A percentile compares a stretch with the other conserved stretches of the same genome.
phyloP scores from a whole-genome alignment of 441 rosid genomes.

The Rhodomyrtus psidioides region DNA sequence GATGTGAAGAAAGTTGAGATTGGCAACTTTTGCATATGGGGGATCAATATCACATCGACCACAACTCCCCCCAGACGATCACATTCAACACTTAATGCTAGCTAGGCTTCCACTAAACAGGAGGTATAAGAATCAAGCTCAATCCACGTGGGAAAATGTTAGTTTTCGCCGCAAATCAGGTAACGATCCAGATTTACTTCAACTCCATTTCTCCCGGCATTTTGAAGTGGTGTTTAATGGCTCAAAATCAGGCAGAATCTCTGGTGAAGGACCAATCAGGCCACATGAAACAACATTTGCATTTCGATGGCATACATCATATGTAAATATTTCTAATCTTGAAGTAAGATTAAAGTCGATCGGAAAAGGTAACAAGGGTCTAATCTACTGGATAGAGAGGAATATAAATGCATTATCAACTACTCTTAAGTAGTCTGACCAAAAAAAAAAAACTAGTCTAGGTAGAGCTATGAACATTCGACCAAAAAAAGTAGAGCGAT shows the following conservation, averaged over 20 bases:
- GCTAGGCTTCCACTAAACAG: background rate
- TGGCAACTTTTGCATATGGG: background rate
- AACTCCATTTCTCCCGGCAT: background rate
- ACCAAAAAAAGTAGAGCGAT: background rate
- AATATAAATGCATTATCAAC: background rate
- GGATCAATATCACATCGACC: background rate
- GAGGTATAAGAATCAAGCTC: background rate
- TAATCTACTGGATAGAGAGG: background rate
- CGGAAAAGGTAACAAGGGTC: background rate
- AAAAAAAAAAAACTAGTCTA: background rate
- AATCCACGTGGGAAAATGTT: background rate
- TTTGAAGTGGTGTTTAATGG: background rate
- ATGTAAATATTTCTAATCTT: background rate
- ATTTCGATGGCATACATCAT: background rate
- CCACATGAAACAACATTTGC: background rate
- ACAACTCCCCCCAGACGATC: background rate
- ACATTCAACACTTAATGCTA: background rate
- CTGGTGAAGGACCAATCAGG: background rate
- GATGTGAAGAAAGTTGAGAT: background rate
- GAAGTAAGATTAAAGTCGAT: background rate
- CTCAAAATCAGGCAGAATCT: background rate
- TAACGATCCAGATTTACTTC: background rate
- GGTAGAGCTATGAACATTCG: background rate
- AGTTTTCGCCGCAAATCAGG: background rate
- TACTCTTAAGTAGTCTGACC: background rate